Conservation (phyloP, 306 rosid genomes). For the Albizia julibrissin region DNA sequence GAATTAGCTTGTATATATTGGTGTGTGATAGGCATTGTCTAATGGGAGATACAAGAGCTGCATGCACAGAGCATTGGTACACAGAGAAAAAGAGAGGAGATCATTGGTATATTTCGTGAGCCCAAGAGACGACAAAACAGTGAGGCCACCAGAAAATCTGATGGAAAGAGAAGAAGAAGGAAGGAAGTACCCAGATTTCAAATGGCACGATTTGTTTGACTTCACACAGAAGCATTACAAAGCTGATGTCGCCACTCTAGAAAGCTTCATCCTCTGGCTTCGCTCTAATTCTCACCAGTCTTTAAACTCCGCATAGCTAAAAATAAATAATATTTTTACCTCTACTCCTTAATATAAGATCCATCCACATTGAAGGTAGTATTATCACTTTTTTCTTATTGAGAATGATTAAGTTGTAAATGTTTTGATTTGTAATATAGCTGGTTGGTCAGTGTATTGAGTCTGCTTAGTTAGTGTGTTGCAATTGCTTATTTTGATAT, state of each 20-base stretch:
- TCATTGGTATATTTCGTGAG: conserved; percentile 60
- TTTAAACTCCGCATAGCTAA: background rate
- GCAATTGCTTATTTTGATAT: no score
- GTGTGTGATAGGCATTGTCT: conserved; percentile 47
- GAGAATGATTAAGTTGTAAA: no score
- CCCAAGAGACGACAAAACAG: conserved; percentile 57
- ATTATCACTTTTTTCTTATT: no score
- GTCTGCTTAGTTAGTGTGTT: no score
- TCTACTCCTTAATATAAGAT: no score
- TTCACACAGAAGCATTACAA: conserved; percentile 62
- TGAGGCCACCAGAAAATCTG: conserved; percentile 53
- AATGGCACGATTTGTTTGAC: conserved; percentile 56
- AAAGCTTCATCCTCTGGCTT: conserved; percentile 52
- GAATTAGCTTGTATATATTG: background rate
- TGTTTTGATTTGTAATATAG: no score
- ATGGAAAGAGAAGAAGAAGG: conserved; percentile 32
- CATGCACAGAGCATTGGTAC: conserved; percentile 65
- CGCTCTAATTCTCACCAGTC: conserved; percentile 28
- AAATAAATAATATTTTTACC: no score
- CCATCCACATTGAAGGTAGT: no score
- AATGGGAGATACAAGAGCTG: conserved; percentile 70
- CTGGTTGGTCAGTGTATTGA: no score
- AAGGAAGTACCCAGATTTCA: conserved; percentile 72
- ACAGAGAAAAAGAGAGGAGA: conserved; percentile 44
- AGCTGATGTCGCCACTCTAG: conserved; percentile 58